Base-by-base conservation (phyloP, 208 protist species). In the Leishmania braziliensis region DNA sequence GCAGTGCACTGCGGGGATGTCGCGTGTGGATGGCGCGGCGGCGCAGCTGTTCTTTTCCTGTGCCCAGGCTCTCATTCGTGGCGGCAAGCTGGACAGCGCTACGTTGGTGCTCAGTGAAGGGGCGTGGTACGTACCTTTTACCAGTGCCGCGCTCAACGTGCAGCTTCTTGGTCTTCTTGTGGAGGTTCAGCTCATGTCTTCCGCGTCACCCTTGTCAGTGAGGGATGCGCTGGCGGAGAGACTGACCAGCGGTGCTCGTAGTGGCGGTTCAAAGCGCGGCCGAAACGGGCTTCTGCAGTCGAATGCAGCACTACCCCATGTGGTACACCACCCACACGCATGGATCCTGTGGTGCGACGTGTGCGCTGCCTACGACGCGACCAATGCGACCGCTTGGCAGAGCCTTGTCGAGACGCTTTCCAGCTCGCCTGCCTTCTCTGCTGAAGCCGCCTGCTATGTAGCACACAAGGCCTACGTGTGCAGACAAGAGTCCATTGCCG, bases 121-220 rank as follows among this genome's bases (percentile, higher is more conserved):
- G 16, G 90, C 88, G 51, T 97, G 93, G 93, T 78, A 80, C 80
- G 73, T 88, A 14, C 79, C 84, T 2, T 97, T 97, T 80, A 87
- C 86, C 62, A 88, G 82, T 56, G 18, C 80, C 39, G 78, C 85
- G 1, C 81, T 90, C 50, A 97, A 97, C 77, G 76, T 89, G 50
- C 68, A 91, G 73, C 86, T 97, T 33, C 74, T 97, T 9, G 93
- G 93, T 51, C 51, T 93, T 23, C 79, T 86, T 43, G 77, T 90
- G 23, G 93, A 97, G 86, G 86, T 93, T 74, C 81, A 78, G 43
- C 83, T 95, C 23, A 84, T 90, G 80, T 72, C 84, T 26, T 54
- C 43, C 1, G 2, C 71, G 29, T 63, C 76, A 16, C 53, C 81
- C 2, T 29, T 54, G 20, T 46, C 53, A 5, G 68, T 71, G 60